These are phyloP conservation scores for Cryptosporidium parvum DNA, from an alignment of 169 alveolate species.

Conservation along the genomic window DNA sequence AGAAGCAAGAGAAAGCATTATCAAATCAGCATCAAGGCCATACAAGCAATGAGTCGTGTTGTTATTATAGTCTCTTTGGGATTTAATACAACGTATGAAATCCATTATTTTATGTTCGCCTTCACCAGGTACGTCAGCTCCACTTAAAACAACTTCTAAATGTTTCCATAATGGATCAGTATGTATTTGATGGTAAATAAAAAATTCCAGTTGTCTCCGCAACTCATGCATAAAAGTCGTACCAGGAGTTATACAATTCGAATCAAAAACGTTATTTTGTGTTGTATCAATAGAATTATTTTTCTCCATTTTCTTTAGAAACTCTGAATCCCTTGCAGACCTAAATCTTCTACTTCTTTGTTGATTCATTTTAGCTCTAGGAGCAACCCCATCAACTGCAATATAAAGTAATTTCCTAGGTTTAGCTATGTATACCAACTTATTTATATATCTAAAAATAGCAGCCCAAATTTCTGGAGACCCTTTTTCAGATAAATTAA, in stretches of 20 bases:
- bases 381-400: constrained; percentile 98
- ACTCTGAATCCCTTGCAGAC: constrained; percentile 87
- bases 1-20: constrained; percentile 96
- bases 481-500: constrained; percentile 77
- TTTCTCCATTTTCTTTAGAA: constrained; percentile 2
- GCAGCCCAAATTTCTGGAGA: constrained; percentile 86
- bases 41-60: constrained; percentile 96
- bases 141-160: constrained; percentile 93
- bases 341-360: constrained; percentile 94
- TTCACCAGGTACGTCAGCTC: constrained; percentile 98
- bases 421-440: constrained; percentile 89
- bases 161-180: constrained; percentile 91
- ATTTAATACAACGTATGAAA: constrained; percentile 87
- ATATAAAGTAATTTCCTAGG: constrained; percentile 91
- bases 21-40: constrained; percentile 99
- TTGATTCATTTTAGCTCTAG: constrained; percentile 97
- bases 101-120: constrained; percentile 99
- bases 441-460: constrained; percentile 90
- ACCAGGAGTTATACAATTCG: constrained; percentile 95
- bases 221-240: constrained; percentile 94
- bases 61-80: constrained; percentile 85
- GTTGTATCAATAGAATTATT: constrained; percentile 77
- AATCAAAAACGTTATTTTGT: constrained; percentile 84
- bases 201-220: constrained; percentile 83
- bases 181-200: constrained; percentile 89